phyloP scores from a whole-genome alignment of 768 basidiomycete species.

The Coprinellus micaceus region DNA sequence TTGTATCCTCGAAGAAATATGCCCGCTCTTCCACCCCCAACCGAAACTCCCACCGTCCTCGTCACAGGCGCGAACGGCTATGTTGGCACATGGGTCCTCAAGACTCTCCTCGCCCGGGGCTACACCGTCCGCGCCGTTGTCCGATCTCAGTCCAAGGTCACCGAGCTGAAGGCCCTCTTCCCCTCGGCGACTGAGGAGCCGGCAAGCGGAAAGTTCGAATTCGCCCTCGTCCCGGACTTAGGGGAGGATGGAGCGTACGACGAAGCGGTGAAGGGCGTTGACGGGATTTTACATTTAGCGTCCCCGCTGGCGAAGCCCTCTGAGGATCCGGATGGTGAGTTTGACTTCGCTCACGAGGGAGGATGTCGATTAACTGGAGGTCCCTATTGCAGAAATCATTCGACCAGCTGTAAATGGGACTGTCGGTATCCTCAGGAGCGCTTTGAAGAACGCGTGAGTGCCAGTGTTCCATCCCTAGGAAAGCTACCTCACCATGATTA shows the following conservation, averaged over 20 bases:
- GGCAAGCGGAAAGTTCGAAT: constrained; percentile 37
- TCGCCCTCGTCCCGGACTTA: constrained; percentile 65
- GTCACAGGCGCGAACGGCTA: constrained; percentile 54
- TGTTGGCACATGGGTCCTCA: constrained; percentile 52
- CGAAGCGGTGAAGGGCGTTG: constrained; percentile 65
- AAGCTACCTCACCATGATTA: neutral
- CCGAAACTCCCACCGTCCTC: constrained; percentile 25
- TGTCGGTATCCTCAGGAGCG: constrained; percentile 50
- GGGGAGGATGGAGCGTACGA: constrained; percentile 62
- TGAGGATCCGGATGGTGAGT: constrained; percentile 33
- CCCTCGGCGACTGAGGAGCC: constrained; percentile 47
- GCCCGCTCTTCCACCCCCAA: constrained; percentile 18
- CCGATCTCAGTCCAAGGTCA: constrained; percentile 53
- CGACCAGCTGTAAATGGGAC: constrained; percentile 68
- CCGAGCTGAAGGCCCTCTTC: constrained; percentile 41
- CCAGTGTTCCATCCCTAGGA: constrained; percentile 15
- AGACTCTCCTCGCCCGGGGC: constrained; percentile 49
- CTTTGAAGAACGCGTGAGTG: constrained; percentile 31
- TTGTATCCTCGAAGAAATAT: too few relatives aligned
- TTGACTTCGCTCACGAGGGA: too few relatives aligned
- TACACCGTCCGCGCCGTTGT: constrained; percentile 63
- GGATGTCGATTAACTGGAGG: too few relatives aligned
- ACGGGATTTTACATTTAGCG: constrained; percentile 18
- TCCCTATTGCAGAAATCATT: constrained; percentile 52
- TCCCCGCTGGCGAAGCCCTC: constrained; percentile 34